Evolutionary conservation across 805 yeast species (phyloP).

Genomic region (Saccharomycopsis olivae): DNA sequence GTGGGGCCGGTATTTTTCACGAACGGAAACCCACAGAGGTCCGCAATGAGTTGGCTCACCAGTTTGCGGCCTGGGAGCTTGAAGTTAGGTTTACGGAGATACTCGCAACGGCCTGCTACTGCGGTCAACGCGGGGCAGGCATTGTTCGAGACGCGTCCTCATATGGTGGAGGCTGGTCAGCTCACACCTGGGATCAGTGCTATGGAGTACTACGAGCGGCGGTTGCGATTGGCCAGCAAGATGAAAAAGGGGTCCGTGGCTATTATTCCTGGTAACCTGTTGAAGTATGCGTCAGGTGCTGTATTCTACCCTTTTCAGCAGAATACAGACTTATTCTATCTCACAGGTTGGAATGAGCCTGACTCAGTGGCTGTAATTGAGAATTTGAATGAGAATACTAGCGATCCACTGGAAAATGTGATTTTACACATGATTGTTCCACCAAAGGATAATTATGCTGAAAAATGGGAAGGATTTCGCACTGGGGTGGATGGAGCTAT

Average conservation of each 20-base stretch:
- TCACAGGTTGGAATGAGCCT: conserved; percentile 92
- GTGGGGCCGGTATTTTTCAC: too few relatives aligned
- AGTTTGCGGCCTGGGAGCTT: too few relatives aligned
- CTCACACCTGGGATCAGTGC: conserved; percentile 85
- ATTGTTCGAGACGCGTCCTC: conserved; percentile 73
- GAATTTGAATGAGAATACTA: conserved; percentile 43
- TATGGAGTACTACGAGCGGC: conserved; percentile 65
- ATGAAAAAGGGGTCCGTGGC: conserved; percentile 61
- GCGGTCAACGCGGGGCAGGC: conserved; percentile 70
- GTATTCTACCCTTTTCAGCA: conserved; percentile 92
- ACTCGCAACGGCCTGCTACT: conserved; percentile 24
- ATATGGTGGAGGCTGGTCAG: conserved; percentile 61
- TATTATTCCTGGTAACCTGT: conserved; percentile 58
- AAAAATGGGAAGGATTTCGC: conserved; percentile 92
- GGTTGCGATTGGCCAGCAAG: conserved; percentile 44
- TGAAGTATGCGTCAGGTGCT: conserved; percentile 78
- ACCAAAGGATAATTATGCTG: conserved; percentile 64
- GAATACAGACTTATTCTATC: conserved; percentile 74
- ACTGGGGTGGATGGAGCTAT: conserved; percentile 77
- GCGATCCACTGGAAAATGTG: conserved; percentile 24
- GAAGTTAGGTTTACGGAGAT: too few relatives aligned
- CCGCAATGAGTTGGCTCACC: too few relatives aligned
- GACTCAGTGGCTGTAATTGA: conserved; percentile 62
- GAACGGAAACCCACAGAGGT: too few relatives aligned
- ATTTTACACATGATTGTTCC: conserved; percentile 76